phyloP scores from a whole-genome alignment of 2,329 filamentous ascomycete species.

The Cylindrodendrum hubeiense region DNA sequence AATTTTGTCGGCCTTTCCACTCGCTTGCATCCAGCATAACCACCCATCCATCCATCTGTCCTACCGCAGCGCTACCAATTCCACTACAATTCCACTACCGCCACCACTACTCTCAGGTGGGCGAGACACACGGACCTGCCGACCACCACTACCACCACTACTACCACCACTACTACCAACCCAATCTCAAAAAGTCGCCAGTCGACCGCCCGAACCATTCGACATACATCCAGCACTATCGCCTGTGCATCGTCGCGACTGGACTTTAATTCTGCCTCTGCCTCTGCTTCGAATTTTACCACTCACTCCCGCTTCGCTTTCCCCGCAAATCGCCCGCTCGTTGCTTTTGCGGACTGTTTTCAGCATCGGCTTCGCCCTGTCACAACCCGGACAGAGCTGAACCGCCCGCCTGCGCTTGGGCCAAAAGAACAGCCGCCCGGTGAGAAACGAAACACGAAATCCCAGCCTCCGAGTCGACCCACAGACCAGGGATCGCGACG shows the following conservation, averaged over 20 bases:
- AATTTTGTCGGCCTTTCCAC: constrained; percentile 8
- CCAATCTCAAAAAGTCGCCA: constrained; percentile 39
- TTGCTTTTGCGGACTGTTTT: constrained; percentile 19
- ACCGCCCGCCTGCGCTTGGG: constrained; percentile 23
- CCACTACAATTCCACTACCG: not conserved
- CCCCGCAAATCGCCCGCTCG: not conserved
- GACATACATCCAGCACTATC: constrained; percentile 15
- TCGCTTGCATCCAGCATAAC: constrained; percentile 5
- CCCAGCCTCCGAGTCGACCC: constrained; percentile 12
- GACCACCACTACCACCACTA: constrained; percentile 29
- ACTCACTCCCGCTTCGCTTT: not conserved
- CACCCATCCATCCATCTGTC: not conserved
- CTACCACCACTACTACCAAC: constrained; percentile 31
- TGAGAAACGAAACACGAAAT: constrained; percentile 19
- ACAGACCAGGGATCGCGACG: constrained; percentile 13
- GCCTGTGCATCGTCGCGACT: constrained; percentile 13
- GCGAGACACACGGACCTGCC: constrained; percentile 44
- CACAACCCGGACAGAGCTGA: constrained; percentile 15
- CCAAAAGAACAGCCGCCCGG: constrained; percentile 12
- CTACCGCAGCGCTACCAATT: constrained; percentile 1
- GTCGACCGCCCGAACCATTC: constrained; percentile 40
- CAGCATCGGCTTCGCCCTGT: constrained; percentile 13
- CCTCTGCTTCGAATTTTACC: not conserved
- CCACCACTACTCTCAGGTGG: constrained; percentile 14
- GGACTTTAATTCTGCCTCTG: constrained; percentile 8